These are phyloP conservation scores for Argentina anserina DNA, from an alignment of 306 rosid genomes.

Conservation along the genomic window DNA sequence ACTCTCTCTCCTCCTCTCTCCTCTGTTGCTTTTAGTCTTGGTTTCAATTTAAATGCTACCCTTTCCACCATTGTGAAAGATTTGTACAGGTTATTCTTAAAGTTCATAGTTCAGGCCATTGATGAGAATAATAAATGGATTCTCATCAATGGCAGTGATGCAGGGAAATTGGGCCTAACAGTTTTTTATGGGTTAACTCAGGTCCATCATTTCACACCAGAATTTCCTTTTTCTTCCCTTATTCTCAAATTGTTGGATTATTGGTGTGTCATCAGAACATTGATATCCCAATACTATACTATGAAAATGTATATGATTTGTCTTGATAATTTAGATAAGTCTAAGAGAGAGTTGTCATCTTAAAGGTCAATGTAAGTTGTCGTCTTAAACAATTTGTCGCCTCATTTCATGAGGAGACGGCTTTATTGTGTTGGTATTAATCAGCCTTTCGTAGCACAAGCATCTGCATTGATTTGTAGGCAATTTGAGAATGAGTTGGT, in stretches of 20 bases:
- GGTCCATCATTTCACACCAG: neutral
- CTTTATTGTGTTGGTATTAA: neutral
- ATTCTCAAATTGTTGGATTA: neutral
- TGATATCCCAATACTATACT: too few species aligned
- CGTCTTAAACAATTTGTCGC: neutral
- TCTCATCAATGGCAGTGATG: neutral
- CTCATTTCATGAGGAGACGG: conserved; percentile 23
- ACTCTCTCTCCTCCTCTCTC: neutral
- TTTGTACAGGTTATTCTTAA: conserved; percentile 8
- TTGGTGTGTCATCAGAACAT: too few species aligned
- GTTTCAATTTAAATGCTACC: neutral
- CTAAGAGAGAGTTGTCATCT: neutral
- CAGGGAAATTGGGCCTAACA: conserved; percentile 5
- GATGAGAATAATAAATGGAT: neutral
- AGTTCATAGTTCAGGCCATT: conserved; percentile 10
- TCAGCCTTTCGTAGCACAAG: conserved; percentile 11
- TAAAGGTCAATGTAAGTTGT: neutral
- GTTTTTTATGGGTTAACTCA: neutral
- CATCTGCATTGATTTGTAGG: neutral
- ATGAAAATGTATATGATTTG: too few species aligned
- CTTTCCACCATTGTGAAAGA: neutral
- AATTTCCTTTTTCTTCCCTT: neutral
- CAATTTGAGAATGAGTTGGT: conserved; percentile 8
- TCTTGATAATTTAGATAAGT: neutral
- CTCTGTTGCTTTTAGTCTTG: neutral